Evolutionary conservation across 345 rosid genomes (phyloP).

Genomic region (Zanthoxylum bungeanum): DNA sequence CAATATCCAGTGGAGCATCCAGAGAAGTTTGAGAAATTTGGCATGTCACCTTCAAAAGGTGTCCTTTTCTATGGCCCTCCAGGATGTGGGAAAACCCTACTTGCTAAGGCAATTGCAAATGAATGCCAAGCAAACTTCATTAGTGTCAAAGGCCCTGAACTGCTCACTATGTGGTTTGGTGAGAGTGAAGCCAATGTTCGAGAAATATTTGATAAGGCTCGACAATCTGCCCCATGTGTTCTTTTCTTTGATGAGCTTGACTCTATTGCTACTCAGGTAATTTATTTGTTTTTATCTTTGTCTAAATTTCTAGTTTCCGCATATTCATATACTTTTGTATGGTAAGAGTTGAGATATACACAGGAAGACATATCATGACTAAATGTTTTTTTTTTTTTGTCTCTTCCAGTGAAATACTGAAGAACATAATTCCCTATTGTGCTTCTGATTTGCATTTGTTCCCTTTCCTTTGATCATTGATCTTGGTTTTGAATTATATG

Average conservation of each 20-base stretch:
- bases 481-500: neutral
- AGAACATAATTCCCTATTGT: neutral
- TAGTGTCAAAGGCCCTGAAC: slow-evolving; percentile 68
- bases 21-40: slow-evolving; percentile 73
- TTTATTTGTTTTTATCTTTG: neutral
- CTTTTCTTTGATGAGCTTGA: slow-evolving; percentile 83
- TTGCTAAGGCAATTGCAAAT: slow-evolving; percentile 68
- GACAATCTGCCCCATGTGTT: slow-evolving; percentile 69
- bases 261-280: slow-evolving; percentile 76
- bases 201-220: slow-evolving; percentile 71
- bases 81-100: slow-evolving; percentile 68
- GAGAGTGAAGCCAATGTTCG: slow-evolving; percentile 79
- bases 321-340: neutral
- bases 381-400: too few species aligned
- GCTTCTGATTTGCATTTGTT: neutral
- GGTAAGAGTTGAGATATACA: neutral
- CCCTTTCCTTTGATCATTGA: neutral
- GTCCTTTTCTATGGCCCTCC: slow-evolving; percentile 75
- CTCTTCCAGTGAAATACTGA: neutral
- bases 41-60: slow-evolving; percentile 79
- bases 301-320: neutral
- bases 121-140: slow-evolving; percentile 78
- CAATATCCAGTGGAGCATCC: slow-evolving; percentile 88
- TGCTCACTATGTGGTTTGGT: slow-evolving; percentile 81
- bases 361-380: neutral